Conservation (phyloP, 257 asterid species). For the Ilex aquifolium region DNA sequence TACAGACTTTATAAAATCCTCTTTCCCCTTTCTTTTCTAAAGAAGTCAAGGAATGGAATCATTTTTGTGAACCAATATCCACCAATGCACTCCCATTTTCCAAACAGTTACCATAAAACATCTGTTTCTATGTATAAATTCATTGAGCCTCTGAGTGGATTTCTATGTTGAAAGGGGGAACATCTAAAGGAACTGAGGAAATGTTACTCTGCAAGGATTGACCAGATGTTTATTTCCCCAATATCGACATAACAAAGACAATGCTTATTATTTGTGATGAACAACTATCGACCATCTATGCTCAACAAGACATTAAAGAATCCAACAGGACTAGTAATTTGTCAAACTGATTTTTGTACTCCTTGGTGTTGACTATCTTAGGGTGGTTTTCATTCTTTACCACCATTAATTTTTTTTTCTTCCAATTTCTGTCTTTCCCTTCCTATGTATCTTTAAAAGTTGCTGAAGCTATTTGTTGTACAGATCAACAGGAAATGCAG, state of each 20-base stretch:
- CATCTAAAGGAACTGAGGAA: too few species aligned
- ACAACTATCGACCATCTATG: too few species aligned
- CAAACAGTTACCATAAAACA: background rate
- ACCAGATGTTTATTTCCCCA: too few species aligned
- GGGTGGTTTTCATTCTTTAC: background rate
- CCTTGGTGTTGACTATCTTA: background rate
- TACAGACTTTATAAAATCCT: background rate
- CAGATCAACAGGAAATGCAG: constrained; percentile 40
- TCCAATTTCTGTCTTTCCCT: background rate
- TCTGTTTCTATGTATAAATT: background rate
- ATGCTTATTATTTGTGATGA: too few species aligned
- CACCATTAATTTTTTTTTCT: background rate
- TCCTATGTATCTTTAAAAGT: background rate
- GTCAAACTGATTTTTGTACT: background rate
- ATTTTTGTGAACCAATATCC: background rate
- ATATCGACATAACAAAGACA: too few species aligned
- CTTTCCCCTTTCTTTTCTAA: background rate
- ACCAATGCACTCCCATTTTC: too few species aligned
- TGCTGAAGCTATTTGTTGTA: background rate
- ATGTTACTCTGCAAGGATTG: too few species aligned
- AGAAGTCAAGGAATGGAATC: background rate
- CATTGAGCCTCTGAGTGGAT: background rate
- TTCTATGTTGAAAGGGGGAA: too few species aligned
- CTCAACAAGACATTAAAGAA: too few species aligned
- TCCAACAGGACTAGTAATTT: background rate